Conservation (phyloP, 441 rosid species). For the Hura crepitans region DNA sequence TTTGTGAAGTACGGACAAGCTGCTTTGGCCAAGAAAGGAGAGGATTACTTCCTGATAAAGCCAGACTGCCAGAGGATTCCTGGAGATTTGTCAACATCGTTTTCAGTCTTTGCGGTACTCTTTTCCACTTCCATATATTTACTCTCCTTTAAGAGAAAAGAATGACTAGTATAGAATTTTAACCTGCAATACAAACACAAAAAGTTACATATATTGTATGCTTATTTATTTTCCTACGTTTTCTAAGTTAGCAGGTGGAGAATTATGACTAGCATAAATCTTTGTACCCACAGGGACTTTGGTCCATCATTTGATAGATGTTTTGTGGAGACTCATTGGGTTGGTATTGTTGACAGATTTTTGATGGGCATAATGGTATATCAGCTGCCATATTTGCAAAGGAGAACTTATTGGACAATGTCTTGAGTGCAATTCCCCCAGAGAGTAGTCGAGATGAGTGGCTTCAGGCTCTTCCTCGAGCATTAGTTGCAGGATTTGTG, state of each 20-base stretch:
- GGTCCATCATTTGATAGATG: not conserved
- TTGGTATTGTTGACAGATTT: conserved; percentile 48
- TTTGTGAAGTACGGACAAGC: conserved; percentile 88
- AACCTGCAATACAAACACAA: not conserved
- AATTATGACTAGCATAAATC: not conserved
- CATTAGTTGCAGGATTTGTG: conserved; percentile 93
- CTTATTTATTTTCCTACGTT: not conserved
- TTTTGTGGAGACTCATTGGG: conserved; percentile 19
- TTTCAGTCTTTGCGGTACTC: conserved; percentile 88
- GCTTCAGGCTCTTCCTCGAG: conserved; percentile 97
- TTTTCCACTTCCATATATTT: not conserved
- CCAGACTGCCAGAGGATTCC: conserved; percentile 74
- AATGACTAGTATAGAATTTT: not conserved
- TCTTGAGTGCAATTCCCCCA: conserved; percentile 87
- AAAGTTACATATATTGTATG: not conserved
- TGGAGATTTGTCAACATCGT: conserved; percentile 66
- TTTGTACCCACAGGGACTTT: not conserved
- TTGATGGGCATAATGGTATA: conserved; percentile 95
- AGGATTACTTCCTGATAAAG: conserved; percentile 81
- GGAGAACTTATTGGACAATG: conserved; percentile 68
- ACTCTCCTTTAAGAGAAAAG: not conserved
- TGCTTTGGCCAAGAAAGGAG: conserved; percentile 93
- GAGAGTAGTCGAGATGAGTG: conserved; percentile 71
- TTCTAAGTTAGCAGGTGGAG: not conserved
- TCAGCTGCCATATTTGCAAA: conserved; percentile 94